Conservation (phyloP, 1,284 basidiomycete genomes). For the Ustilago bromivora region DNA sequence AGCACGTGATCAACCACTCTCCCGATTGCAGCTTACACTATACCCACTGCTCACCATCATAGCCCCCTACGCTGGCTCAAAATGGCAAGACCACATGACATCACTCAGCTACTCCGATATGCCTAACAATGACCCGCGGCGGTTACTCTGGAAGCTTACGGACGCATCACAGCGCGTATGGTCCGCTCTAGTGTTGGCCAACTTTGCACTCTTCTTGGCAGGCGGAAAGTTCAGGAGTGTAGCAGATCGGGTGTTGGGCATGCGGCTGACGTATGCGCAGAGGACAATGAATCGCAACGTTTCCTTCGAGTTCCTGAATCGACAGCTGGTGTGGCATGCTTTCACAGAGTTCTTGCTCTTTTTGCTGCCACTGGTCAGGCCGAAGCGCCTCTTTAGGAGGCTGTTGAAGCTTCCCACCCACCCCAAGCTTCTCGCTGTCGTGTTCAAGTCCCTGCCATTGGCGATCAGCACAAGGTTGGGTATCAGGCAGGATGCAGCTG, state of each 20-base stretch:
- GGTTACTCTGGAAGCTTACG: constrained; percentile 79
- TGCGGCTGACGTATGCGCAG: constrained; percentile 82
- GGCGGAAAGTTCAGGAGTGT: constrained; percentile 90
- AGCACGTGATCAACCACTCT: constrained; percentile 56
- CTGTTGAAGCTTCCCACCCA: constrained; percentile 71
- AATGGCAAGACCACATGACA: constrained; percentile 80
- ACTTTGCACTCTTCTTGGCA: constrained; percentile 86
- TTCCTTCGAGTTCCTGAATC: constrained; percentile 98
- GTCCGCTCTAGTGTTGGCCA: constrained; percentile 77
- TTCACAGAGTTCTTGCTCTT: constrained; percentile 98
- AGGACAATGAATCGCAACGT: constrained; percentile 83
- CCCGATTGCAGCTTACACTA: constrained; percentile 66
- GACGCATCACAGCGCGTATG: constrained; percentile 77
- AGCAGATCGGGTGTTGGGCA: constrained; percentile 82
- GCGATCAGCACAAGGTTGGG: constrained; percentile 49
- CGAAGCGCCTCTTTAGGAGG: constrained; percentile 75
- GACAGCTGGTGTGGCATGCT: constrained; percentile 98
- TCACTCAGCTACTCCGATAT: constrained; percentile 87
- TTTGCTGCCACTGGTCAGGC: constrained; percentile 83
- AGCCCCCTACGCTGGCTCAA: constrained; percentile 81
- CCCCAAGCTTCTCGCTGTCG: constrained; percentile 63
- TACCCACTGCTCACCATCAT: constrained; percentile 83
- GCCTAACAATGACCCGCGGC: constrained; percentile 71
- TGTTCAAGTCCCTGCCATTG: constrained; percentile 58
- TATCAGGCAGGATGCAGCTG: constrained; percentile 39